Percentiles rank a stretch among this genome's conserved stretches.
phyloP scores from a whole-genome alignment of 1,139 yeast genomes.

The Suhomyces taliae region DNA sequence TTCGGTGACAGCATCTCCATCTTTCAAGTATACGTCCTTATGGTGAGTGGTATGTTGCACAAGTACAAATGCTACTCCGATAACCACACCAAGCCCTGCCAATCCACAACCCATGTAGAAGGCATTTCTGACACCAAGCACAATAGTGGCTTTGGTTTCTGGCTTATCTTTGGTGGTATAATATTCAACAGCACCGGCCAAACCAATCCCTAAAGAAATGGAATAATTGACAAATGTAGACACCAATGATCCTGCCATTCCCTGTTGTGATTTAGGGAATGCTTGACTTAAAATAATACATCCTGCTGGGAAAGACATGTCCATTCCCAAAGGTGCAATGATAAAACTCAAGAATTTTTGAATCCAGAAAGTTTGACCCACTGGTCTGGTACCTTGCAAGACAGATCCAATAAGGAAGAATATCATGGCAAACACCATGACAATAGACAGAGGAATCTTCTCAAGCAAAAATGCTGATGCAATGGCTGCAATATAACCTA shows the following conservation, averaged over 20 bases:
- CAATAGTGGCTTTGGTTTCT: conserved; percentile 22
- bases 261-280: conserved; percentile 58
- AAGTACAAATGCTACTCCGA: conserved; percentile 23
- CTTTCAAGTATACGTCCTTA: background rate
- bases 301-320: conserved; percentile 65
- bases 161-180: conserved; percentile 37
- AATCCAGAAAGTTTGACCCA: conserved; percentile 52
- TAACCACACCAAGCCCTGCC: conserved; percentile 44
- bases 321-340: conserved; percentile 61
- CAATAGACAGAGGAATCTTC: conserved; percentile 38
- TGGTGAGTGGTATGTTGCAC: conserved; percentile 7
- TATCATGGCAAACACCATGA: conserved; percentile 47
- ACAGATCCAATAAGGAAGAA: conserved; percentile 43
- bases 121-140: conserved; percentile 44
- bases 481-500: conserved; percentile 50
- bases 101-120: conserved; percentile 53
- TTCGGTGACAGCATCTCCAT: background rate
- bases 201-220: conserved; percentile 61
- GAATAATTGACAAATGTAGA: conserved; percentile 63
- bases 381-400: conserved; percentile 47
- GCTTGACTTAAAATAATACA: conserved; percentile 50
- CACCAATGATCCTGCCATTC: conserved; percentile 64
- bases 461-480: conserved; percentile 39
- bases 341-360: conserved; percentile 50
- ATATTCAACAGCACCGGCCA: conserved; percentile 61